These are phyloP conservation scores for Akanthomyces lecanii DNA, from an alignment of 2,329 filamentous ascomycete genomes.

Conservation along the genomic window DNA sequence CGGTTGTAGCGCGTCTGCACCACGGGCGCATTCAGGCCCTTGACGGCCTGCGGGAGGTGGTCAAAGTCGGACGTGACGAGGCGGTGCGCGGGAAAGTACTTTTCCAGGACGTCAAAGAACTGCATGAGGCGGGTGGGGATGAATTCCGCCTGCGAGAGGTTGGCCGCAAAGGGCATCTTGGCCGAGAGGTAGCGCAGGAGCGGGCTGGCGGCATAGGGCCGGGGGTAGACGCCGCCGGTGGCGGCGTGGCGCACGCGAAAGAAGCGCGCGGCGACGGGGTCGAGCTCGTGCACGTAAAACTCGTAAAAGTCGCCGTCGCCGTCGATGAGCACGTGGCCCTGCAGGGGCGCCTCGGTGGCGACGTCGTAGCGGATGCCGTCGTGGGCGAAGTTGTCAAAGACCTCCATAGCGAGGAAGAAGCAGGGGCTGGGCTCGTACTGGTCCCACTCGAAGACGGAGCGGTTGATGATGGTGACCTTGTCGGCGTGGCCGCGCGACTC, in stretches of 20 bases:
- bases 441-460: conserved; percentile 91
- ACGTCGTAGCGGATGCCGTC: conserved; percentile 90
- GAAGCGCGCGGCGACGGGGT: conserved; percentile 78
- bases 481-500: conserved; percentile 70
- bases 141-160: conserved; percentile 82
- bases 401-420: conserved; percentile 96
- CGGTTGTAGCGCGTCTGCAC: conserved; percentile 92
- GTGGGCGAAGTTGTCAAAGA: conserved; percentile 98
- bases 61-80: conserved; percentile 90
- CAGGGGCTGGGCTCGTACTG: conserved; percentile 85
- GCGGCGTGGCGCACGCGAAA: conserved; percentile 80
- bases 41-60: conserved; percentile 73
- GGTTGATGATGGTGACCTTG: conserved; percentile 92
- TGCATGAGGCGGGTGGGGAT: conserved; percentile 93
- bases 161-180: conserved; percentile 65
- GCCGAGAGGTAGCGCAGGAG: conserved; percentile 59
- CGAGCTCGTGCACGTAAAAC: conserved; percentile 78
- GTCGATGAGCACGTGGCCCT: conserved; percentile 86
- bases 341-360: conserved; percentile 73
- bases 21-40: conserved; percentile 85
- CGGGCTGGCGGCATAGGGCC: conserved; percentile 52
- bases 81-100: conserved; percentile 85
- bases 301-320: conserved; percentile 85
- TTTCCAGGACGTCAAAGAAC: conserved; percentile 88
- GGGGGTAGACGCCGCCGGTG: conserved; percentile 58